Evolutionary conservation across 2,329 filamentous ascomycete genomes (phyloP).

Genomic region (Rhexocercosporidium sp.): DNA sequence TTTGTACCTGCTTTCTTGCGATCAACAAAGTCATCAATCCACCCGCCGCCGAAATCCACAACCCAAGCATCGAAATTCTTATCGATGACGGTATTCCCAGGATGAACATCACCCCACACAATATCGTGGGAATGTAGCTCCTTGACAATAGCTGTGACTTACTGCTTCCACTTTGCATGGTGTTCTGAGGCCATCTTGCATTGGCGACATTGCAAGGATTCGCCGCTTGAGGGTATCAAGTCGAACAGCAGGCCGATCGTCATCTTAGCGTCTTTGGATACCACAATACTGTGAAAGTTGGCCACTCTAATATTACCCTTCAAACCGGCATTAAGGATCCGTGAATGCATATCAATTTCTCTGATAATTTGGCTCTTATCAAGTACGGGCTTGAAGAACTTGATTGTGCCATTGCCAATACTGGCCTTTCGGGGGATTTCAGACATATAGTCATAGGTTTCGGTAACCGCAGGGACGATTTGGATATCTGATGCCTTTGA

Average conservation of each 20-base stretch:
- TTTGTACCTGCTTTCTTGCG: constrained; percentile 26
- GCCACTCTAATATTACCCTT: constrained; percentile 23
- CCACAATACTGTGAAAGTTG: constrained; percentile 21
- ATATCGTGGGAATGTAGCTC: constrained; percentile 28
- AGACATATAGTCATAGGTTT: constrained; percentile 19
- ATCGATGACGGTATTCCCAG: constrained; percentile 34
- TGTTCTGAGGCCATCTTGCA: constrained; percentile 16
- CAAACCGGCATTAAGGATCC: constrained; percentile 20
- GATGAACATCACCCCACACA: constrained; percentile 33
- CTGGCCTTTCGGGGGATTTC: constrained; percentile 21
- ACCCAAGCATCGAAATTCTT: constrained; percentile 27
- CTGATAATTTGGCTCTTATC: constrained; percentile 25
- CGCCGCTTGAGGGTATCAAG: constrained; percentile 25
- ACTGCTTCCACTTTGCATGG: constrained; percentile 25
- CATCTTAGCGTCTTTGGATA: constrained; percentile 23
- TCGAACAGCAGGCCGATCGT: constrained; percentile 28
- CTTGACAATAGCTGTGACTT: constrained; percentile 24
- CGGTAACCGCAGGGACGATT: constrained; percentile 17
- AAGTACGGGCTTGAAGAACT: constrained; percentile 18
- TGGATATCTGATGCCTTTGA: constrained; percentile 16
- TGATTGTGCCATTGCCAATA: constrained; percentile 19
- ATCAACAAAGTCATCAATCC: constrained; percentile 27
- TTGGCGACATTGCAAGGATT: constrained; percentile 19
- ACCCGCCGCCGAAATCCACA: constrained; percentile 34
- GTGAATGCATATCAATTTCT: constrained; percentile 26